These are phyloP conservation scores for Yamadazyma ubonensis DNA, from an alignment of 805 yeast species.

Conservation along the genomic window DNA sequence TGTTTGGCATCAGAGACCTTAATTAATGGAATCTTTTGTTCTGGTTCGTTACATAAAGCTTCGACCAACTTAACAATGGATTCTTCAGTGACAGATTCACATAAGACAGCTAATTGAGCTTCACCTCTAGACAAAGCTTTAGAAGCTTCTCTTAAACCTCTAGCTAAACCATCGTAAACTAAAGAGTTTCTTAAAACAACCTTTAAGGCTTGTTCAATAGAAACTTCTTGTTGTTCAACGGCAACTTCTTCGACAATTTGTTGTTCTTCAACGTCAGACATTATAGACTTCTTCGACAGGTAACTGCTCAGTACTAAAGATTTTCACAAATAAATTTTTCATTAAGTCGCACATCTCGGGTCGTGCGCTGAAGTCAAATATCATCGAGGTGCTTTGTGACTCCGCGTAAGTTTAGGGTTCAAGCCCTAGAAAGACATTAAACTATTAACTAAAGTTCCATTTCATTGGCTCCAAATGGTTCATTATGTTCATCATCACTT, in stretches of 20 bases:
- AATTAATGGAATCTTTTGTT: constrained; percentile 94
- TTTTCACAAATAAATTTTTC: constrained; percentile 14
- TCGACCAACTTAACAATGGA: constrained; percentile 95
- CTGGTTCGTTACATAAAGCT: constrained; percentile 98
- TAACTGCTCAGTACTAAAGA: constrained; percentile 54
- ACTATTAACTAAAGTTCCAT: constrained; percentile 31
- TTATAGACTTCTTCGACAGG: constrained; percentile 76
- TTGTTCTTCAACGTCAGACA: constrained; percentile 95
- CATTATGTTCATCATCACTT: constrained; percentile 40
- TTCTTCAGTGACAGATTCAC: constrained; percentile 98
- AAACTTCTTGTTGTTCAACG: constrained; percentile 83
- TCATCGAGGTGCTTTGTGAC: too few relatives aligned
- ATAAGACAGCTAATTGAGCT: constrained; percentile 96
- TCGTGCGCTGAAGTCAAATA: not conserved
- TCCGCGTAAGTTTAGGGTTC: too few relatives aligned
- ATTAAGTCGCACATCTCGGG: constrained; percentile 15
- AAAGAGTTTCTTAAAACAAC: constrained; percentile 97
- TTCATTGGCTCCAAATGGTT: constrained; percentile 45
- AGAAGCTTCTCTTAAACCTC: constrained; percentile 99
- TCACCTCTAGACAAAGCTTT: constrained; percentile 97
- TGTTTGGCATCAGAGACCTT: constrained; percentile 99
- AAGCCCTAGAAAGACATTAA: constrained; percentile 15
- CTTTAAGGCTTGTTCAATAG: constrained; percentile 98
- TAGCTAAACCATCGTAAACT: constrained; percentile 99
- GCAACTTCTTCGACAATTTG: constrained; percentile 78